Conservation (phyloP, 2,329 filamentous ascomycete species). For the Parastagonospora avenae region DNA sequence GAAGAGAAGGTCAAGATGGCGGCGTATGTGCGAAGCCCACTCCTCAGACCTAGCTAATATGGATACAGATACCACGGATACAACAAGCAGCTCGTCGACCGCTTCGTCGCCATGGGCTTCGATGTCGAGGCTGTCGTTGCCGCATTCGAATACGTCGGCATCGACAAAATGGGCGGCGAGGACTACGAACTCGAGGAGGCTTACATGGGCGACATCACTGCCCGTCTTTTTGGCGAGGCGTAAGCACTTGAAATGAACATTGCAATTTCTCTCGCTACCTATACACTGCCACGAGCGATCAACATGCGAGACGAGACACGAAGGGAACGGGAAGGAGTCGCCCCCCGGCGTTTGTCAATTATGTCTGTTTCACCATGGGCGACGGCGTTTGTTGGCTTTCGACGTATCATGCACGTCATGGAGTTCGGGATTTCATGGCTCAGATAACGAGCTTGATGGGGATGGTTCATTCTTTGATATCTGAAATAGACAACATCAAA, state of each 20-base stretch:
- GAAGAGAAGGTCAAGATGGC: slow-evolving; percentile 63
- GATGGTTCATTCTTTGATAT: too few relatives aligned
- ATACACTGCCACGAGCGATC: not conserved
- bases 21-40: slow-evolving; percentile 50
- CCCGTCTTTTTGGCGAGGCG: slow-evolving; percentile 79
- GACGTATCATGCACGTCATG: not conserved
- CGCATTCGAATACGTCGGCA: slow-evolving; percentile 80
- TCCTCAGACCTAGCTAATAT: slow-evolving; percentile 33
- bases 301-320: not conserved
- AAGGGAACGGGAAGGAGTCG: not conserved
- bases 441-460: too few relatives aligned
- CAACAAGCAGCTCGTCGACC: slow-evolving; percentile 79
- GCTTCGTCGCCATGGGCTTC: slow-evolving; percentile 91
- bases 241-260: slow-evolving; percentile 6
- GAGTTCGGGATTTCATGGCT: not conserved
- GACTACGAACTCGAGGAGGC: slow-evolving; percentile 89
- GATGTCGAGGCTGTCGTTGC: slow-evolving; percentile 83
- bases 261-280: not conserved
- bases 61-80: slow-evolving; percentile 78
- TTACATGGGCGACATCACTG: slow-evolving; percentile 88
- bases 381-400: not conserved
- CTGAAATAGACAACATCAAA: too few relatives aligned
- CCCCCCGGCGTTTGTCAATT: not conserved
- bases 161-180: slow-evolving; percentile 75
- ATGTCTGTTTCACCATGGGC: not conserved